Conservation (phyloP, 768 basidiomycete species). For the Cubamyces lactineus region DNA sequence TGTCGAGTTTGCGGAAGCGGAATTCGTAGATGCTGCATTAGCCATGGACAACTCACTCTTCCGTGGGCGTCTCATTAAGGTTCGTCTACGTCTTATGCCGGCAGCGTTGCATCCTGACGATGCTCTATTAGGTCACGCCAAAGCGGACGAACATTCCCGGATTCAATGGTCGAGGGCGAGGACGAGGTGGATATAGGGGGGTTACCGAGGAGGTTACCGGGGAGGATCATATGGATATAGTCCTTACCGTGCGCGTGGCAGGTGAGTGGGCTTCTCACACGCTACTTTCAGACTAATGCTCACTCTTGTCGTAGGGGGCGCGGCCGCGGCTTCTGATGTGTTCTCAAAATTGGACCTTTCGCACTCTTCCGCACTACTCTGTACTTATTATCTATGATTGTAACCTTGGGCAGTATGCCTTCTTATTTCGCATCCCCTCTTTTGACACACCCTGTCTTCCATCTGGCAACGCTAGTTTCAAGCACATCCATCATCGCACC, state of each 20-base stretch:
- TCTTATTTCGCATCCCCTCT: slow-evolving; percentile 14
- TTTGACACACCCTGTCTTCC: not conserved
- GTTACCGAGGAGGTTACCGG: slow-evolving; percentile 60
- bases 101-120: not conserved
- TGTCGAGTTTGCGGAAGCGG: slow-evolving; percentile 95
- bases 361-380: slow-evolving; percentile 11
- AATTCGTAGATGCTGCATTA: slow-evolving; percentile 87
- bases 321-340: slow-evolving; percentile 68
- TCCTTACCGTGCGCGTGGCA: slow-evolving; percentile 73
- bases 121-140: slow-evolving; percentile 71
- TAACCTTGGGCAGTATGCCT: slow-evolving; percentile 25
- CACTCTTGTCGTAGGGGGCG: slow-evolving; percentile 51
- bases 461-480: not conserved
- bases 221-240: slow-evolving; percentile 60
- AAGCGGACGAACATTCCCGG: slow-evolving; percentile 97
- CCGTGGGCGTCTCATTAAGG: slow-evolving; percentile 91
- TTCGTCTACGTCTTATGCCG: slow-evolving; percentile 38
- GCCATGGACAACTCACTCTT: slow-evolving; percentile 97
- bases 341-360: slow-evolving; percentile 26
- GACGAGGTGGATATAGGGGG: slow-evolving; percentile 53
- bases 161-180: slow-evolving; percentile 75
- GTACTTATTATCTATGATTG: slow-evolving; percentile 27
- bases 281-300: slow-evolving; percentile 4
- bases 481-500: not conserved
- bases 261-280: slow-evolving; percentile 50